Conservation (phyloP, 2,329 filamentous ascomycete genomes). For the Ophiostoma fasciatum region DNA sequence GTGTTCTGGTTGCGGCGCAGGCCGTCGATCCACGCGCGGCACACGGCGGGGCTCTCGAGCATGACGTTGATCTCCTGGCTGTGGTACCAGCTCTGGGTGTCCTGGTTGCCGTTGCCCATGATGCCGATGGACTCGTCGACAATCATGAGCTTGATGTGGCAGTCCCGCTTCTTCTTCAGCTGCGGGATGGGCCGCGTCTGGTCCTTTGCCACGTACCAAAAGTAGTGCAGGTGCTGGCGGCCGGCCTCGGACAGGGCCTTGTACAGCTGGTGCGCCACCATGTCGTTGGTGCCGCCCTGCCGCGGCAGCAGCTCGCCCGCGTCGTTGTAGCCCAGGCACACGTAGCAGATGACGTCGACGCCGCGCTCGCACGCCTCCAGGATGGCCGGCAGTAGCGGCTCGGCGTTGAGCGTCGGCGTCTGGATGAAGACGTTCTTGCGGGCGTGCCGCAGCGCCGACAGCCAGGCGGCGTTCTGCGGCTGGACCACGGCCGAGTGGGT, state of each 20-base stretch:
- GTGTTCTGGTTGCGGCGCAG: constrained; percentile 46
- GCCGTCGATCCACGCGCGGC: constrained; percentile 44
- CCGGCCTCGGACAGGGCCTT: constrained; percentile 32
- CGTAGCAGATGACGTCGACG: constrained; percentile 52
- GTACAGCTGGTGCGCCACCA: constrained; percentile 47
- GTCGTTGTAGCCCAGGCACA: constrained; percentile 70
- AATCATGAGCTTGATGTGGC: constrained; percentile 67
- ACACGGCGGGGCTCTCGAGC: constrained; percentile 49
- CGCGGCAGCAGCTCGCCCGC: constrained; percentile 59
- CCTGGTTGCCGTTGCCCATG: constrained; percentile 64
- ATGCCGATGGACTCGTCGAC: constrained; percentile 55
- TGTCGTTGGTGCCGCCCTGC: constrained; percentile 64
- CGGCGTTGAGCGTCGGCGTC: constrained; percentile 62
- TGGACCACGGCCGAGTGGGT: constrained; percentile 45
- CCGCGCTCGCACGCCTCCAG: constrained; percentile 50
- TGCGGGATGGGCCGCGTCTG: constrained; percentile 54
- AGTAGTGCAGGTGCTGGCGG: constrained; percentile 39
- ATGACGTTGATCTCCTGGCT: constrained; percentile 66
- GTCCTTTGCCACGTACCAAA: constrained; percentile 63
- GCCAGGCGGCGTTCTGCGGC: constrained; percentile 63
- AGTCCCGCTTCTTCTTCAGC: constrained; percentile 48
- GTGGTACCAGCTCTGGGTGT: constrained; percentile 69
- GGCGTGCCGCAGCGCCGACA: constrained; percentile 54
- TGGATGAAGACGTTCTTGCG: constrained; percentile 57
- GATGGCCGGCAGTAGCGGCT: constrained; percentile 49